Evolutionary conservation across 2,329 filamentous ascomycete species (phyloP), one percentile per base, ranked within the genome.

Genomic region (Seiridium unicorne): DNA sequence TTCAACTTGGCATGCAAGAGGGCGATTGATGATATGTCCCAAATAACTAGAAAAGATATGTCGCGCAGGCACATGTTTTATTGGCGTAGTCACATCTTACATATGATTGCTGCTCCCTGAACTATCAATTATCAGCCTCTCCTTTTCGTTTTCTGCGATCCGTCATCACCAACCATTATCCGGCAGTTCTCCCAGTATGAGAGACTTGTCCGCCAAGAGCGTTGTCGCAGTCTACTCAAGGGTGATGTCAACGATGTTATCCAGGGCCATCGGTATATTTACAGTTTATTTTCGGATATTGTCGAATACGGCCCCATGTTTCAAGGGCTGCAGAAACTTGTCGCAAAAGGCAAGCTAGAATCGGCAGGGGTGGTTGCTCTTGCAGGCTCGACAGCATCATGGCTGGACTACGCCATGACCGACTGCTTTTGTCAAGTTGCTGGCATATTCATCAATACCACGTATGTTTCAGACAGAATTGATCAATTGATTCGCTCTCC

Each of bases 361-460:
- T 34, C 26, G 7, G 48, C 48, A 6, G 48, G 11, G 26, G 35
- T 31, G 10, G 34, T 51, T 9, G 11, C 26, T 32, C 26, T 34
- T 11, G 4, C 26, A 13, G 9, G 6, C 26, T 7, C 26, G n/a
- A 10, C 4, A 51, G 34, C 26, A n/a, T 34, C 48, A 58, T 74
- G 2, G 70, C 26, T 18, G 31, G 48, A 75, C 44, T 44, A 64
- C 5, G 62, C 64, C 18, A 62, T 76, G 18, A 59, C 65, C 10
- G 76, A 79, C 53, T 60, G 38, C 4, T 76, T 77, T 63, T 66
- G 70, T 58, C 76, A 78, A 61, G 69, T 76, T 1, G 73, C 58
- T 9, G 75, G 76, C 3, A 68, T 78, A 10, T 77, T 64, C 60
- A 68, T 73, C n/a, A 79, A 78, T 61, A 11, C 35, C 10, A 51